A percentile compares a stretch with the other conserved stretches of the same genome.
Evolutionary conservation across 2,329 filamentous ascomycete species (phyloP).

Genomic region (Coleophoma crateriformis): DNA sequence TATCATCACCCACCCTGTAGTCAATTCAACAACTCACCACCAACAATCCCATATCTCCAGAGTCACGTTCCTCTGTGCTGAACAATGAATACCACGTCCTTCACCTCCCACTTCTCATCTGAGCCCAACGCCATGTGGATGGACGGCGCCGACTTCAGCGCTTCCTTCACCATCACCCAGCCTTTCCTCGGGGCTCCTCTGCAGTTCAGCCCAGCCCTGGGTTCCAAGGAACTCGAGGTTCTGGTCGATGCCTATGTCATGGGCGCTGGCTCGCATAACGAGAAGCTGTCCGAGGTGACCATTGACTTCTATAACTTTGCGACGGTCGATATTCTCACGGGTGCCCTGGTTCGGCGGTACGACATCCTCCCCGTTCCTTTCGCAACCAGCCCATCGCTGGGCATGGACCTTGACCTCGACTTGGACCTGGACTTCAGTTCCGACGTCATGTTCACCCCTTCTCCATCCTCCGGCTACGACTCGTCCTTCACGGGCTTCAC

Average conservation of each 20-base stretch:
- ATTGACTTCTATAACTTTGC: constrained; percentile 54
- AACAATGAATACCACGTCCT: background rate
- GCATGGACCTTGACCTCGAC: constrained; percentile 43
- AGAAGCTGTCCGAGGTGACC: constrained; percentile 52
- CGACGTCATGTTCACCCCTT: constrained; percentile 27
- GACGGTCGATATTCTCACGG: constrained; percentile 53
- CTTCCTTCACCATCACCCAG: constrained; percentile 47
- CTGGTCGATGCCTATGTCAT: constrained; percentile 53
- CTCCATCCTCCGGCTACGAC: constrained; percentile 31
- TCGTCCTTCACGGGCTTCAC: background rate
- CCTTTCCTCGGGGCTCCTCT: constrained; percentile 48
- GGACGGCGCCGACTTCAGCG: constrained; percentile 19
- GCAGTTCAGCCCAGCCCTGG: constrained; percentile 62
- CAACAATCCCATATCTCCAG: too few relatives aligned
- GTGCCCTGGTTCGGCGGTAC: constrained; percentile 44
- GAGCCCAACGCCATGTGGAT: background rate
- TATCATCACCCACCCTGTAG: too few relatives aligned
- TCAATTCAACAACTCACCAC: too few relatives aligned
- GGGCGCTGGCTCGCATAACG: constrained; percentile 45
- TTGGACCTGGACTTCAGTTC: constrained; percentile 29
- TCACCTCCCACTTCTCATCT: background rate
- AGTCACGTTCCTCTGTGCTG: too few relatives aligned
- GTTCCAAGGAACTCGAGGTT: constrained; percentile 54
- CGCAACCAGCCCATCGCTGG: constrained; percentile 32
- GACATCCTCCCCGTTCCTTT: constrained; percentile 28